phyloP scores from a whole-genome alignment of 306 rosid species.

The Luffa acutangula region DNA sequence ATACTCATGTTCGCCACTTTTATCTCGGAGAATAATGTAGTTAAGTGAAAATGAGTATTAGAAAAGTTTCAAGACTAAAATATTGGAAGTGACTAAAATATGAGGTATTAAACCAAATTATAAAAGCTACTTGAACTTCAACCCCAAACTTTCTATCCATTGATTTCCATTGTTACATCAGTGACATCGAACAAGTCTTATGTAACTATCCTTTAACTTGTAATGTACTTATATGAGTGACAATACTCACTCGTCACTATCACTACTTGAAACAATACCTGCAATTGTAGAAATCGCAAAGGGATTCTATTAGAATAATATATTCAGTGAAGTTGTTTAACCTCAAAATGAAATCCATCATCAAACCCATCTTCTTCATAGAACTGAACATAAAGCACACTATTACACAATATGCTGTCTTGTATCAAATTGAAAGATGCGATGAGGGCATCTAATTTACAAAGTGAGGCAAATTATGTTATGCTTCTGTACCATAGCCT shows the following conservation, averaged over 20 bases:
- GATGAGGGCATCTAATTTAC: conserved; percentile 3
- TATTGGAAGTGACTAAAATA: no score
- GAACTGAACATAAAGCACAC: background rate
- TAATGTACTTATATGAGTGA: background rate
- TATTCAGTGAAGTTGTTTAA: background rate
- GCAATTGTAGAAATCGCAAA: background rate
- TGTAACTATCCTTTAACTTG: background rate
- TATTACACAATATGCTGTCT: background rate
- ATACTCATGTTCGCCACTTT: no score
- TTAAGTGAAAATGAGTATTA: no score
- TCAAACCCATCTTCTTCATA: background rate
- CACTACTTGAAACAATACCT: background rate
- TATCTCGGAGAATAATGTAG: no score
- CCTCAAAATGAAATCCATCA: background rate
- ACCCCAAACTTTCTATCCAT: background rate
- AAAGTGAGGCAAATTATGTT: background rate
- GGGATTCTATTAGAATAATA: background rate
- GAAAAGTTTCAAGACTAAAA: no score
- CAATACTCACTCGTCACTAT: background rate
- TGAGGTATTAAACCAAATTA: no score
- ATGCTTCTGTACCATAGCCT: background rate
- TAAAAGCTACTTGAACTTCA: background rate
- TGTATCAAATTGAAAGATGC: background rate
- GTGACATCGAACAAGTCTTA: background rate
- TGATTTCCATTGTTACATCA: background rate